A percentile compares a stretch with the other conserved stretches of the same genome.
Conservation (phyloP, 139 green algal genomes). For the Volvox africanus region DNA sequence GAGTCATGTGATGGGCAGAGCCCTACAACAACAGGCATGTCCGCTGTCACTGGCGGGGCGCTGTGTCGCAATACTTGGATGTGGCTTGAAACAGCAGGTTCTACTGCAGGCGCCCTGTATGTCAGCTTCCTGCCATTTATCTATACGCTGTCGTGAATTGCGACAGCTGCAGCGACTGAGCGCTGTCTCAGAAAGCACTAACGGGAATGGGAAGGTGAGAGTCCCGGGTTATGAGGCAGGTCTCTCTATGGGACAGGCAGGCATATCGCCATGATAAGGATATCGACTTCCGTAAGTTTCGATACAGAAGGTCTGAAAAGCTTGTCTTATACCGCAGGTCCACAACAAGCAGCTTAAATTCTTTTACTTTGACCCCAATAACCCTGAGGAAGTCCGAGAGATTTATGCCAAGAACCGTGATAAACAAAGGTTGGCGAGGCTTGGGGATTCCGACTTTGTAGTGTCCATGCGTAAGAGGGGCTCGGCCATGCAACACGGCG, state of each 20-base stretch:
- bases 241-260: no score
- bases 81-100: background rate
- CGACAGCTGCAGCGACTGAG: background rate
- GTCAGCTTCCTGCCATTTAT: background rate
- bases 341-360: constrained; percentile 32
- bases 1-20: background rate
- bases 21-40: constrained; percentile 20
- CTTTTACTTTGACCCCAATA: constrained; percentile 39
- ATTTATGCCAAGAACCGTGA: constrained; percentile 8
- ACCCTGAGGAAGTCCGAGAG: constrained; percentile 39
- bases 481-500: background rate
- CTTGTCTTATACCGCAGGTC: background rate
- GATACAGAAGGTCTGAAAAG: background rate
- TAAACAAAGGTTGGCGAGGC: background rate
- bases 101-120: background rate
- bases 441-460: background rate
- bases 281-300: background rate
- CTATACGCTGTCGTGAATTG: background rate
- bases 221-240: background rate
- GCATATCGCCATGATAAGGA: background rate
- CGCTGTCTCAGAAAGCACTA: constrained; percentile 14
- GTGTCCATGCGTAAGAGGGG: background rate
- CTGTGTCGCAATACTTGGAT: background rate
- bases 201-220: constrained; percentile 22
- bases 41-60: background rate